Base-by-base conservation (phyloP, 2,329 filamentous ascomycete genomes). In the Aureobasidium uvarum region DNA sequence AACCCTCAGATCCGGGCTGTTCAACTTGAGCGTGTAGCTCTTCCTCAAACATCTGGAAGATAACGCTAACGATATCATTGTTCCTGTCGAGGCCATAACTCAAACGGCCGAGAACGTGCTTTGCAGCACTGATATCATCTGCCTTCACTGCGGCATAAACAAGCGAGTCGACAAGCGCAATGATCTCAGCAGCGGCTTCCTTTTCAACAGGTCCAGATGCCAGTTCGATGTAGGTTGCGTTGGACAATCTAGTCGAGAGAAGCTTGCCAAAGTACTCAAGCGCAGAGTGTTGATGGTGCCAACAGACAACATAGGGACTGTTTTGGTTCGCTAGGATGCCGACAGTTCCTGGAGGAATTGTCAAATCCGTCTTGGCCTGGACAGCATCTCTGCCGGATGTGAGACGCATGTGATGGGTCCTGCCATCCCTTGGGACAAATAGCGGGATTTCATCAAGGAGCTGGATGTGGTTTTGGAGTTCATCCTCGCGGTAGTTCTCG, bases 1-100 rank as follows among this genome's bases (percentile, higher is more conserved):
- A 85, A 46, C 87, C 86, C n/a, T 85, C 82, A 43, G 83, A 80
- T 16, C 85, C 84, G 48, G 89, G 85, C 68, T 80, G 77, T 62
- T 79, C 75, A 11, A 78, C 77, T 67, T 81, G 76, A 16, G 76
- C 76, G 51, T 83, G 77, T 2, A 86, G 74, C 68, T 85, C 85
- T 70, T 86, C 81, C 70, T 98, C 95, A 70, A 98, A 88, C 1
- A 94, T 91, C 67, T 96, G 89, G 70, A 92, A 90, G 33, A 98
- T 80, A 48, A 97, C 85, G 13, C 86, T 86, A 62, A 96, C 84
- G 62, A 98, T 88, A 74, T 97, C 94, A 65, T 80, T 77, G 62
- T 84, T 87, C 41, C 84, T 80, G 28, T 79, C 78, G 6, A 85
- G 71, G 11, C 80, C 78, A 69, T 81, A 79, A 66, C 81, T 83